These are phyloP conservation scores for Magnolia officinalis DNA, from an alignment of 164 flowering plant genomes.

Conservation along the genomic window DNA sequence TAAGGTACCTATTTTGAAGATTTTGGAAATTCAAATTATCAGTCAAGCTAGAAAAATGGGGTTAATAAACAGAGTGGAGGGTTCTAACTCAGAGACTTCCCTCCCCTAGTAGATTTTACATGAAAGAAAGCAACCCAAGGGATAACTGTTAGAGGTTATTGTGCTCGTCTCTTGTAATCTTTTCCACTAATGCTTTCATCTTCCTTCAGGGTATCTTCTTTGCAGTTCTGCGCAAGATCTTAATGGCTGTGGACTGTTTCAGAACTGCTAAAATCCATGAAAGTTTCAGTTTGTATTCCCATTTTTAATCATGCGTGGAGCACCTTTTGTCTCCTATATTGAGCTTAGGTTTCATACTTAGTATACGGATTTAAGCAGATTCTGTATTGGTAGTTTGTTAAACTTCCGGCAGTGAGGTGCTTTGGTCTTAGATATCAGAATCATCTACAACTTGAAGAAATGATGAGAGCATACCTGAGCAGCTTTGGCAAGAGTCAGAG, in stretches of 20 bases:
- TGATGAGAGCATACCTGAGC: conserved; percentile 48
- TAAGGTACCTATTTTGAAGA: background rate
- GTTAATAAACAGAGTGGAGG: too few species aligned
- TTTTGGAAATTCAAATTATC: background rate
- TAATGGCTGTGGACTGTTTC: background rate
- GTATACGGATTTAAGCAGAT: background rate
- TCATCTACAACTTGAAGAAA: background rate
- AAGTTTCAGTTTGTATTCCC: too few species aligned
- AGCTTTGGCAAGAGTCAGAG: conserved; percentile 73
- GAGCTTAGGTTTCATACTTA: background rate
- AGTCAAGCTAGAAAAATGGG: background rate
- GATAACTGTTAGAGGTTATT: background rate
- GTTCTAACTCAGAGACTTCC: too few species aligned
- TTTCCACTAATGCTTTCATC: background rate
- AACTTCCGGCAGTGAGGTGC: background rate
- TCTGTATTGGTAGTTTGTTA: background rate
- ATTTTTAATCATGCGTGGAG: background rate
- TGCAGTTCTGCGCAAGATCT: background rate
- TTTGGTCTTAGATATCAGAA: background rate
- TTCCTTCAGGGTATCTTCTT: background rate
- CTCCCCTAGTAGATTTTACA: background rate
- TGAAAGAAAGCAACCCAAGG: background rate
- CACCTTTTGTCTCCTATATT: background rate
- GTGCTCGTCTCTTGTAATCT: background rate
- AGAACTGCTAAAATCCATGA: too few species aligned